phyloP scores from a whole-genome alignment of 1,284 basidiomycete genomes.

The Melampsora americana region DNA sequence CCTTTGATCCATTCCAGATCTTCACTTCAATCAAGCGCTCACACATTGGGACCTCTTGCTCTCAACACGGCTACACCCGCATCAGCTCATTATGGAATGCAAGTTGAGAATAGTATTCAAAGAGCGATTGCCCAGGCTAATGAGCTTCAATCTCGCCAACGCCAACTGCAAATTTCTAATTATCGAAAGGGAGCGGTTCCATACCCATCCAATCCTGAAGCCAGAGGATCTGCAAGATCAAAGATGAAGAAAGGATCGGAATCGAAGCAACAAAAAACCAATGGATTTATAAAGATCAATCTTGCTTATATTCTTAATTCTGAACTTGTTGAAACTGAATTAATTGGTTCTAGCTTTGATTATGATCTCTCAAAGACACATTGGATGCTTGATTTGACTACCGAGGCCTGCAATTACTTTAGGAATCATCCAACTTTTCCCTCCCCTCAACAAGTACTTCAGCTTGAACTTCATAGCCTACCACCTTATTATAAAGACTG shows the following conservation, averaged over 20 bases:
- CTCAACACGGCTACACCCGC: not conserved
- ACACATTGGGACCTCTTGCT: not conserved
- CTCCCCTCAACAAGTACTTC: not conserved
- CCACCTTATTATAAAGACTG: not conserved
- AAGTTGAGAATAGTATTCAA: not conserved
- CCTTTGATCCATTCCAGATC: not conserved
- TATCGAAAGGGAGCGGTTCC: not conserved
- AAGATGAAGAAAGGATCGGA: not conserved
- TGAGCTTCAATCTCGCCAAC: not conserved
- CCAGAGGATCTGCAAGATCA: not conserved
- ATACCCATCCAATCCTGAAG: not conserved
- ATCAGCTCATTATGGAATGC: not conserved
- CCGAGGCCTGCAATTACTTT: not conserved
- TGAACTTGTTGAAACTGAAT: not conserved
- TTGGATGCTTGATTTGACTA: not conserved
- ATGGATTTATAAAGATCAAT: not conserved
- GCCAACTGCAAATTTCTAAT: not conserved
- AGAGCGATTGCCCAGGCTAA: not conserved
- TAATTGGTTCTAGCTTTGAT: not conserved
- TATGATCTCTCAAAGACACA: not conserved
- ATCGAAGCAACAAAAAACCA: not conserved
- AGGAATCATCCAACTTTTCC: not conserved
- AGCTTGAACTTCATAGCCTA: not conserved
- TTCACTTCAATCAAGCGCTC: too few species aligned
- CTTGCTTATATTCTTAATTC: not conserved